These are phyloP conservation scores for Tuber calosporum DNA, from an alignment of 495 filamentous ascomycete genomes.

Conservation along the genomic window DNA sequence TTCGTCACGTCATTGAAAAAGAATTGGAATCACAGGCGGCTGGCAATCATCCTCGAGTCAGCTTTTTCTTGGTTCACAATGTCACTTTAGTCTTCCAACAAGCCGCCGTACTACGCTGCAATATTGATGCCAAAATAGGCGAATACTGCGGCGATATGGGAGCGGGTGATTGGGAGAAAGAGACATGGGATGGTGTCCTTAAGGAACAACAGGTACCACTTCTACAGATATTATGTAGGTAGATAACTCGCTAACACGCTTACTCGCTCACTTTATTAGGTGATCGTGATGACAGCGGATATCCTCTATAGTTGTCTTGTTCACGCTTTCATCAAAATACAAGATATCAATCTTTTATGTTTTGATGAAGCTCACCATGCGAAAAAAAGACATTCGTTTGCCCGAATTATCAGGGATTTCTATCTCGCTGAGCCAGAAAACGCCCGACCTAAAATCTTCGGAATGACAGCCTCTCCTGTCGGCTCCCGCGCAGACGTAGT, in stretches of 20 bases:
- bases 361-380: conserved; percentile 97
- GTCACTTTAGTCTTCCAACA: conserved; percentile 91
- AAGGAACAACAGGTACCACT: conserved; percentile 53
- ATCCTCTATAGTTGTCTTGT: conserved; percentile 72
- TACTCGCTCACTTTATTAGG: conserved; percentile 40
- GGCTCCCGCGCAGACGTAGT: conserved; percentile 68
- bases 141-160: conserved; percentile 70
- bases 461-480: conserved; percentile 97
- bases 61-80: conserved; percentile 85
- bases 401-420: conserved; percentile 81
- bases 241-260: not conserved
- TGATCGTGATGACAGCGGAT: conserved; percentile 89
- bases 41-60: conserved; percentile 57
- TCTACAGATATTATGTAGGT: not conserved
- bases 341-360: conserved; percentile 79
- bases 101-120: conserved; percentile 69
- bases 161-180: conserved; percentile 57
- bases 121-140: conserved; percentile 74
- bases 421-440: conserved; percentile 52
- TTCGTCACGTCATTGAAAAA: conserved; percentile 67
- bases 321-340: conserved; percentile 72
- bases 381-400: conserved; percentile 90
- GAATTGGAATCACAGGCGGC: conserved; percentile 64
- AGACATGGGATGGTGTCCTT: conserved; percentile 63
- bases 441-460: conserved; percentile 71